A percentile compares a stretch with the other conserved stretches of the same genome.
Evolutionary conservation across 495 filamentous ascomycete genomes (phyloP).

Genomic region (Hyphodiscus hymeniophilus): DNA sequence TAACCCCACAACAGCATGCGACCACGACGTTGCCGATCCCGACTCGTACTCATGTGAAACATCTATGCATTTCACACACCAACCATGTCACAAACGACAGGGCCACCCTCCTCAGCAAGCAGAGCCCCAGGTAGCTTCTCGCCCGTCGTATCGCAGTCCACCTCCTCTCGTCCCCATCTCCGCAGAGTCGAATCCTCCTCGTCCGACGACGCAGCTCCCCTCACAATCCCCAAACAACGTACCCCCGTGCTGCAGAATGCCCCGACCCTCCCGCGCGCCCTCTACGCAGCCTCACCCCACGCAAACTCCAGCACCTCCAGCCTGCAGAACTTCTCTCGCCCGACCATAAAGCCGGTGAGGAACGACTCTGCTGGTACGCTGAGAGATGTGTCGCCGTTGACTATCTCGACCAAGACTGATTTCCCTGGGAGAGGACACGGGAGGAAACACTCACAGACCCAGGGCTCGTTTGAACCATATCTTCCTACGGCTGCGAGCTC

Average conservation of each 20-base stretch:
- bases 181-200: conserved; percentile 37
- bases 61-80: conserved; percentile 17
- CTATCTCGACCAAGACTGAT: conserved; percentile 1
- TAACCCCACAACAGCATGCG: no score
- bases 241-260: conserved; percentile 5
- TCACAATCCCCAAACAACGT: conserved; percentile 17
- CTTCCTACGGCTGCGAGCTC: conserved; percentile 59
- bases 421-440: conserved; percentile 28
- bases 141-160: conserved; percentile 34
- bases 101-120: conserved; percentile 27
- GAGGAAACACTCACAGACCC: conserved; percentile 58
- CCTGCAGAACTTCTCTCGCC: conserved; percentile 50
- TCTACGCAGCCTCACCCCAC: conserved; percentile 7
- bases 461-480: conserved; percentile 84
- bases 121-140: conserved; percentile 49
- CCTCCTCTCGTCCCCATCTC: conserved; percentile 28
- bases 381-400: conserved; percentile 18
- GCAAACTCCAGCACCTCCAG: conserved; percentile 23
- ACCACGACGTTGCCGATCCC: neutral
- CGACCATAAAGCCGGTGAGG: conserved; percentile 7
- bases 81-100: conserved; percentile 40
- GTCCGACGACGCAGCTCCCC: conserved; percentile 24
- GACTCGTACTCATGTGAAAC: conserved; percentile 17
- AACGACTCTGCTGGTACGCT: conserved; percentile 5
- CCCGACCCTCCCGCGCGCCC: conserved; percentile 5